Evolutionary conservation across 2,329 filamentous ascomycete species (phyloP).

Genomic region (Aulographum hederae): DNA sequence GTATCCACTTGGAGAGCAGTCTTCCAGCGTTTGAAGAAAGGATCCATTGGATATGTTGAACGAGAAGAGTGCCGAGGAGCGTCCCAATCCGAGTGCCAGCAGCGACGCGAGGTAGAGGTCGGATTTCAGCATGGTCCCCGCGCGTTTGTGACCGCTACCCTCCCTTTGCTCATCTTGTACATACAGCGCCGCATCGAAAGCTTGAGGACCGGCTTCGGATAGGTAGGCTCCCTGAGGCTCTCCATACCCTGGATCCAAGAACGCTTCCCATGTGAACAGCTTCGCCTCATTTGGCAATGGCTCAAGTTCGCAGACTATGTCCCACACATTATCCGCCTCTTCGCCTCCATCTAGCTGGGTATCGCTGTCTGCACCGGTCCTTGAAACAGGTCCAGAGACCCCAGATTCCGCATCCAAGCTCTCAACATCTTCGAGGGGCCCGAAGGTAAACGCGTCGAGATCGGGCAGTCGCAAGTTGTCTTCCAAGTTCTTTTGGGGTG

Average conservation of each 20-base stretch:
- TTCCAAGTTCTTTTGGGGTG: conserved; percentile 15
- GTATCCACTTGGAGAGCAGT: conserved; percentile 30
- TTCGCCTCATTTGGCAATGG: conserved; percentile 12
- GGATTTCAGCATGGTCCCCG: conserved; percentile 19
- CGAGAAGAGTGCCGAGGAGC: conserved; percentile 52
- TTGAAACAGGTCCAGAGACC: not conserved
- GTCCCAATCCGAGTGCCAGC: conserved; percentile 47
- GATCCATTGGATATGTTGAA: conserved; percentile 34
- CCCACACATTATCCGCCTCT: conserved; percentile 20
- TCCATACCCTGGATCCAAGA: conserved; percentile 27
- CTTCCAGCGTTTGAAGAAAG: conserved; percentile 30
- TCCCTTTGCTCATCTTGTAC: too few relatives aligned
- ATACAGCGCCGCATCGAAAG: conserved; percentile 43
- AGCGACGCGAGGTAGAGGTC: conserved; percentile 31
- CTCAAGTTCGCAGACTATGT: conserved; percentile 15
- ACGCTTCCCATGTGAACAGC: conserved; percentile 54
- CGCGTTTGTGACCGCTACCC: too few relatives aligned
- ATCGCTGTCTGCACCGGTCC: not conserved
- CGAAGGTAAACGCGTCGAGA: conserved; percentile 18
- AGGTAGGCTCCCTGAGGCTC: conserved; percentile 34
- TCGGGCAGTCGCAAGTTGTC: conserved; percentile 18
- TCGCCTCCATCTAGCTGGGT: too few relatives aligned
- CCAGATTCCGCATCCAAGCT: not conserved
- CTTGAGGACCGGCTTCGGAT: conserved; percentile 46
- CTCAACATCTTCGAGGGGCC: not conserved